Percentiles rank a stretch among this genome's conserved stretches.
phyloP scores from a whole-genome alignment of 192 early-diverging fungal species.

The Rhizophagus prolifer region DNA sequence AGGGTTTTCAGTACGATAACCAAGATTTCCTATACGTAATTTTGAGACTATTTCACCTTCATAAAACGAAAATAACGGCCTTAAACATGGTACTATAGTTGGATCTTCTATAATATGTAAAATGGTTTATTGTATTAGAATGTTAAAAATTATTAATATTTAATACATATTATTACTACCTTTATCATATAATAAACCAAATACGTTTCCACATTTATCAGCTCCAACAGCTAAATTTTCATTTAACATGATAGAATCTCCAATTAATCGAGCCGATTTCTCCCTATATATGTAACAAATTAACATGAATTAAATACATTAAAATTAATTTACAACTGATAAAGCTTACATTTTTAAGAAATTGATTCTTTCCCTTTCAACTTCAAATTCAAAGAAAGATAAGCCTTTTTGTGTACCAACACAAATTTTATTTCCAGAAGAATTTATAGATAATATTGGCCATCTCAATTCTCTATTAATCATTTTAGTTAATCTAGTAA shows the following conservation, averaged over 20 bases:
- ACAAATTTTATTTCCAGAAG: slow-evolving; percentile 7
- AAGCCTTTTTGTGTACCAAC: slow-evolving; percentile 13
- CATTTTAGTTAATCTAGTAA: neutral
- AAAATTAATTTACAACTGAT: neutral
- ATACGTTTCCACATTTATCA: slow-evolving; percentile 19
- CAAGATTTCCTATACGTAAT: slow-evolving; percentile 18
- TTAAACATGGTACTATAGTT: slow-evolving; percentile 14
- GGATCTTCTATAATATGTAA: neutral
- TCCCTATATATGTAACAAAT: neutral
- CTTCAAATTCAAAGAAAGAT: slow-evolving; percentile 15
- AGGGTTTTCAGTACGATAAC: neutral
- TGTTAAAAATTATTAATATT: neutral
- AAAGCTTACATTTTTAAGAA: slow-evolving; percentile 13
- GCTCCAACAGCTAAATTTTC: slow-evolving; percentile 10
- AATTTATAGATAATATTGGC: slow-evolving; percentile 19
- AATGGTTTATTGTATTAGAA: neutral
- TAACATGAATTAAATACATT: neutral
- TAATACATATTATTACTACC: neutral
- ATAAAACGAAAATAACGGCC: slow-evolving; percentile 15
- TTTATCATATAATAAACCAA: slow-evolving; percentile 15
- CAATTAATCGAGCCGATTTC: neutral
- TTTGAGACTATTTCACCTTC: slow-evolving; percentile 9
- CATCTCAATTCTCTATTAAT: slow-evolving; percentile 5
- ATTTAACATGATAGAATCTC: slow-evolving; percentile 19
- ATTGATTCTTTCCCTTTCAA: neutral